phyloP scores from a whole-genome alignment of 345 rosid species.

The Citrus sp. region DNA sequence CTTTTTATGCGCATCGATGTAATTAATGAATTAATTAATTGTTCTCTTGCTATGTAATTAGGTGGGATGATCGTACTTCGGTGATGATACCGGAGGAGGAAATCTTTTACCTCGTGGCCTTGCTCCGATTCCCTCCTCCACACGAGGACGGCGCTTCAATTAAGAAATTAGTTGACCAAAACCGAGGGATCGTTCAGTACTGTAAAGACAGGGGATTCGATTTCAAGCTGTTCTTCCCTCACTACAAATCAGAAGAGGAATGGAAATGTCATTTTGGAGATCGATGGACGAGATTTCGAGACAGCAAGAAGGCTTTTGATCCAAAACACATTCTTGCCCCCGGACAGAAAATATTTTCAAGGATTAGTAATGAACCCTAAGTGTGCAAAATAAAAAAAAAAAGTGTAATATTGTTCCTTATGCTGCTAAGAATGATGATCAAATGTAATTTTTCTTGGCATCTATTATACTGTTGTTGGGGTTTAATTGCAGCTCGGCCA shows the following conservation, averaged over 20 bases:
- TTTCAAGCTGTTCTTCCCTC: conserved; percentile 84
- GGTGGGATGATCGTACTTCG: conserved; percentile 77
- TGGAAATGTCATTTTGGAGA: conserved; percentile 85
- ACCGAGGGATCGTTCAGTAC: conserved; percentile 52
- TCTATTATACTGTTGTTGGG: background rate
- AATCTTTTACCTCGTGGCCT: conserved; percentile 79
- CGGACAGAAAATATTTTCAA: conserved; percentile 76
- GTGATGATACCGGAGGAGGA: conserved; percentile 72
- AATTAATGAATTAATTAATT: background rate
- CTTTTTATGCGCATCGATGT: background rate
- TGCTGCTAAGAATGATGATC: background rate
- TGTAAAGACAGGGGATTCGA: conserved; percentile 56
- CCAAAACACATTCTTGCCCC: conserved; percentile 89
- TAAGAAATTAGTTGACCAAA: conserved; percentile 56
- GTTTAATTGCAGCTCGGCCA: conserved; percentile 7
- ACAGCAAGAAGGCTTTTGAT: conserved; percentile 68
- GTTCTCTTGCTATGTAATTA: conserved; percentile 4
- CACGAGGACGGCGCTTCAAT: conserved; percentile 31
- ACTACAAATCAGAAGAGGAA: conserved; percentile 66
- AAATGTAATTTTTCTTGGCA: conserved; percentile 11
- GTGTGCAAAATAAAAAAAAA: background rate
- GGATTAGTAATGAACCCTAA: conserved; percentile 14
- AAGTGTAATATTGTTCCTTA: background rate
- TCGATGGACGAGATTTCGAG: conserved; percentile 65
- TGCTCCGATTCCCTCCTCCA: conserved; percentile 62